These are phyloP conservation scores for Bidens hawaiensis DNA, from an alignment of 140 eudicot genomes.

Conservation along the genomic window DNA sequence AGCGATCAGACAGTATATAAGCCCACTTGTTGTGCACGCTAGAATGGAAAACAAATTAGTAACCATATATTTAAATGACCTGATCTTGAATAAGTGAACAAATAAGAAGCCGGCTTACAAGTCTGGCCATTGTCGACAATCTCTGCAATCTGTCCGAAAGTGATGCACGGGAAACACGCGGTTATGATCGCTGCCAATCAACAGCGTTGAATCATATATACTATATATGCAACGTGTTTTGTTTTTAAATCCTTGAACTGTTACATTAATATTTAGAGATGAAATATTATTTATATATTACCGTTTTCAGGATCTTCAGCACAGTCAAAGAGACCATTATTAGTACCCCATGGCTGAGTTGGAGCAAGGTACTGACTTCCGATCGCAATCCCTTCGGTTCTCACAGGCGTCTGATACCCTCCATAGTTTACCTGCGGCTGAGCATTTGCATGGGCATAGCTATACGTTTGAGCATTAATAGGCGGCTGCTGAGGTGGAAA, in stretches of 20 bases:
- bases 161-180: conserved; percentile 36
- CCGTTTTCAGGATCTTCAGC: conserved; percentile 31
- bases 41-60: background rate
- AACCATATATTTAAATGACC: background rate
- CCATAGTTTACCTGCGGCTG: conserved; percentile 9
- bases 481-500: conserved; percentile 4
- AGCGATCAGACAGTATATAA: conserved; percentile 20
- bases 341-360: conserved; percentile 28
- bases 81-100: no score
- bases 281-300: background rate
- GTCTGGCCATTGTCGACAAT: conserved; percentile 40
- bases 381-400: conserved; percentile 9
- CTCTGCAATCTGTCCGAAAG: conserved; percentile 45
- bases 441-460: conserved; percentile 3
- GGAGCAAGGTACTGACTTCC: conserved; percentile 30
- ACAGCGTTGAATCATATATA: background rate
- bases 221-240: background rate
- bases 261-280: background rate
- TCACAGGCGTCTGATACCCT: conserved; percentile 8
- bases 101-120: conserved; percentile 18
- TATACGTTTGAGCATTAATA: background rate
- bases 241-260: no score
- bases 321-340: conserved; percentile 31
- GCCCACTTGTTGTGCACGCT: conserved; percentile 38
- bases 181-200: conserved; percentile 27